Percentiles rank a stretch among this genome's conserved stretches.
Evolutionary conservation across 2,329 filamentous ascomycete species (phyloP).

Genomic region (Ilyonectria sp.): DNA sequence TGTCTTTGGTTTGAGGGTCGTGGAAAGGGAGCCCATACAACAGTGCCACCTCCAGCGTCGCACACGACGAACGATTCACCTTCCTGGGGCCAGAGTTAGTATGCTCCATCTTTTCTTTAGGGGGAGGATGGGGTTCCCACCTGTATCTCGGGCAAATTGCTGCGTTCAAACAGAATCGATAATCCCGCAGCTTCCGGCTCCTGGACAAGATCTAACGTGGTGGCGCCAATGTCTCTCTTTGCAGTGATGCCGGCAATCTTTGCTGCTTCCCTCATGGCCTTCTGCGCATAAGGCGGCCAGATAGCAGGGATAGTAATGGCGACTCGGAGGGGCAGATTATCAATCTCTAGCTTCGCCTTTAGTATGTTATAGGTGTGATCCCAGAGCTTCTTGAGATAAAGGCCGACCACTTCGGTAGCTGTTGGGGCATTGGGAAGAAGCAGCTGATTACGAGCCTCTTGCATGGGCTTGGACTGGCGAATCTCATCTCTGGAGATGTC

Average conservation of each 20-base stretch:
- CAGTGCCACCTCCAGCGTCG: constrained; percentile 24
- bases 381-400: constrained; percentile 26
- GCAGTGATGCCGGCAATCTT: constrained; percentile 16
- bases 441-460: constrained; percentile 6
- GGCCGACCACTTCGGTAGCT: background rate
- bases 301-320: constrained; percentile 29
- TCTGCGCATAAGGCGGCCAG: constrained; percentile 21
- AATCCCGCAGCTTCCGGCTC: constrained; percentile 26
- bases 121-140: background rate
- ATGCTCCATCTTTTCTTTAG: background rate
- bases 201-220: constrained; percentile 21
- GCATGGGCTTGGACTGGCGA: constrained; percentile 6
- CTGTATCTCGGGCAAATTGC: constrained; percentile 18
- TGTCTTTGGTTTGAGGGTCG: background rate
- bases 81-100: background rate
- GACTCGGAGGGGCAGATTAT: constrained; percentile 18
- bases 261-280: constrained; percentile 24
- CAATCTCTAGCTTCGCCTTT: constrained; percentile 13
- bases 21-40: background rate
- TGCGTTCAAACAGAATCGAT: constrained; percentile 11
- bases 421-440: background rate
- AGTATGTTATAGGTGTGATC: constrained; percentile 19
- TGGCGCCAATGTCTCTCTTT: constrained; percentile 12
- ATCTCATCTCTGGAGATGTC: constrained; percentile 23
- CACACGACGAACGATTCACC: constrained; percentile 28